These are phyloP conservation scores for Aureobasidium sp. DNA, from an alignment of 2,329 filamentous ascomycete species.

Conservation along the genomic window DNA sequence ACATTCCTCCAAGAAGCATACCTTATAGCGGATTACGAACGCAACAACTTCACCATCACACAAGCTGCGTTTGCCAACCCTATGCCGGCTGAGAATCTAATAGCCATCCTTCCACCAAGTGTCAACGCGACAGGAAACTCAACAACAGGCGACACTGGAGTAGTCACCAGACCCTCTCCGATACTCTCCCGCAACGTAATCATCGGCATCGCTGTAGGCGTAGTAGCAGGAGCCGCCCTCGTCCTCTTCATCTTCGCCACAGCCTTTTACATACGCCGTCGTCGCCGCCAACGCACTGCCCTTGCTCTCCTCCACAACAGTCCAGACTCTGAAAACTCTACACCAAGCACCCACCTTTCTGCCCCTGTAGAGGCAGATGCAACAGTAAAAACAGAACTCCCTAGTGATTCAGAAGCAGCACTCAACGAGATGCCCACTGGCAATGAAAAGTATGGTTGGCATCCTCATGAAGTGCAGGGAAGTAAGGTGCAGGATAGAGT, in stretches of 20 bases:
- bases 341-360: neutral
- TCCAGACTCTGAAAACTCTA: neutral
- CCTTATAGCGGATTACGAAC: slow-evolving; percentile 54
- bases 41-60: slow-evolving; percentile 51
- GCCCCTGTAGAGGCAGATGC: slow-evolving; percentile 1
- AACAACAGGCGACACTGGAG: slow-evolving; percentile 2
- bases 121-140: slow-evolving; percentile 30
- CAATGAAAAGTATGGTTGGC: slow-evolving; percentile 2
- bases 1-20: slow-evolving; percentile 76
- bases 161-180: slow-evolving; percentile 21
- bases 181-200: slow-evolving; percentile 35
- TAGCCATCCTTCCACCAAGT: slow-evolving; percentile 37
- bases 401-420: slow-evolving; percentile 4
- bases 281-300: neutral
- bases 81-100: slow-evolving; percentile 36
- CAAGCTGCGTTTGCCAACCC: slow-evolving; percentile 38
- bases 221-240: slow-evolving; percentile 28
- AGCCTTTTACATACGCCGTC: neutral
- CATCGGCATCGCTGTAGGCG: slow-evolving; percentile 37
- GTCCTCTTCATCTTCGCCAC: slow-evolving; percentile 29
- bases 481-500: neutral
- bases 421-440: slow-evolving; percentile 8
- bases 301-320: neutral
- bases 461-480: neutral
- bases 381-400: neutral